phyloP scores from a whole-genome alignment of 1,284 basidiomycete species.

The Athelia psychrophila region DNA sequence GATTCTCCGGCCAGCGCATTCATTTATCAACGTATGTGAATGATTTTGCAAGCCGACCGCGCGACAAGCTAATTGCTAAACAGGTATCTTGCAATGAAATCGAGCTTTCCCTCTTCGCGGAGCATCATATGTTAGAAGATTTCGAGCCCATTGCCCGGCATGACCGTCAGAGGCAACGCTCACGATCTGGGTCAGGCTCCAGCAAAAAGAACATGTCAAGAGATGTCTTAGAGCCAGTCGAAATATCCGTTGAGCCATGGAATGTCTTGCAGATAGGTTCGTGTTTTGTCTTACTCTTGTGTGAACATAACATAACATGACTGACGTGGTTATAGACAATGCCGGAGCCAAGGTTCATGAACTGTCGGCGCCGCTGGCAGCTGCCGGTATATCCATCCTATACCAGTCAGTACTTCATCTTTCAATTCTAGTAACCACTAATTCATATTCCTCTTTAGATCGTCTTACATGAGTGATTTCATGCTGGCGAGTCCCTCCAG shows the following conservation, averaged over 20 bases:
- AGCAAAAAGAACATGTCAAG: conserved; percentile 2
- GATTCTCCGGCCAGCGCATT: conserved; percentile 61
- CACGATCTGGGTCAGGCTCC: conserved; percentile 37
- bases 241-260: conserved; percentile 70
- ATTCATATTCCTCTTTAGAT: conserved; percentile 23
- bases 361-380: conserved; percentile 74
- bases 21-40: conserved; percentile 62
- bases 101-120: conserved; percentile 71
- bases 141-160: conserved; percentile 1
- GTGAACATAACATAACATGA: conserved; percentile 5
- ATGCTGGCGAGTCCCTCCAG: conserved; percentile 56
- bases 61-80: too few relatives aligned
- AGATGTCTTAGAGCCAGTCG: conserved; percentile 44
- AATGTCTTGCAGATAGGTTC: conserved; percentile 76
- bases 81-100: conserved; percentile 57
- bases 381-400: conserved; percentile 78
- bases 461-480: conserved; percentile 83
- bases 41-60: too few relatives aligned
- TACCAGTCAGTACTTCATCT: conserved; percentile 51
- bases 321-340: conserved; percentile 42
- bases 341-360: conserved; percentile 75
- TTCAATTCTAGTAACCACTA: too few relatives aligned
- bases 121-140: conserved; percentile 49
- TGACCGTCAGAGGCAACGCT: conserved; percentile 27
- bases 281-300: conserved; percentile 18